Base-by-base conservation (phyloP, 1,284 basidiomycete genomes). In the Sanguinoderma infundibulare region DNA sequence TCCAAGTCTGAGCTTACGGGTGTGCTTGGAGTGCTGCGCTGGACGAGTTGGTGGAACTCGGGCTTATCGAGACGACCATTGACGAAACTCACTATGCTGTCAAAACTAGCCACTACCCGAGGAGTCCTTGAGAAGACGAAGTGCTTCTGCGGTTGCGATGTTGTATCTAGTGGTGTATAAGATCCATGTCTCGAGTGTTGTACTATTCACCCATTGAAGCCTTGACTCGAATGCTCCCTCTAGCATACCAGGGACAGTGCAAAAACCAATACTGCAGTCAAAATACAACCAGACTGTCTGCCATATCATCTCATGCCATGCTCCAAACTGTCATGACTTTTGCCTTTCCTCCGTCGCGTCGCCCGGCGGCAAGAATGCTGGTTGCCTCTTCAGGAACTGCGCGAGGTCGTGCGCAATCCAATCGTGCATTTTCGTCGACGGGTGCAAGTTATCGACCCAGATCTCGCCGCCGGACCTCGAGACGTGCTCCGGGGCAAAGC, bases 1-100 rank as follows among this genome's bases (percentile, higher is more conserved):
- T 12, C n/a, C n/a, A n/a, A n/a, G n/a, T n/a, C n/a, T n/a, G n/a
- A n/a, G n/a, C n/a, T n/a, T n/a, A n/a, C n/a, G n/a, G 26, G 62
- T 39, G 46, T 20, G 42, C 1, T 34, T 35, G 34, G 63, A 90
- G 91, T 67, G 77, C 83, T 49, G 90, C 88, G 26, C 76, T 95
- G 59, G 89, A 93, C 61, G 74, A 75, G 55, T 78, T 96, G 55
- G 85, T 90, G 77, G 83, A 87, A 38, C 84, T 89, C 2, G 92
- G 91, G 0, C 74, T 83, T 63, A 77, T 94, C 57, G 93, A 83
- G 69, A 86, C 84, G 50, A 89, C 89, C 1, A 80, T 85, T 51
- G 89, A 92, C 28, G 35, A 36, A 4, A n/a, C 39, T 24, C 62
- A 64, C 54, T 64, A 60, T 22, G 34, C 38, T 22, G 36, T 60